Base-by-base conservation (phyloP, 2,329 filamentous ascomycete genomes). In the Calonectria henricotiae region DNA sequence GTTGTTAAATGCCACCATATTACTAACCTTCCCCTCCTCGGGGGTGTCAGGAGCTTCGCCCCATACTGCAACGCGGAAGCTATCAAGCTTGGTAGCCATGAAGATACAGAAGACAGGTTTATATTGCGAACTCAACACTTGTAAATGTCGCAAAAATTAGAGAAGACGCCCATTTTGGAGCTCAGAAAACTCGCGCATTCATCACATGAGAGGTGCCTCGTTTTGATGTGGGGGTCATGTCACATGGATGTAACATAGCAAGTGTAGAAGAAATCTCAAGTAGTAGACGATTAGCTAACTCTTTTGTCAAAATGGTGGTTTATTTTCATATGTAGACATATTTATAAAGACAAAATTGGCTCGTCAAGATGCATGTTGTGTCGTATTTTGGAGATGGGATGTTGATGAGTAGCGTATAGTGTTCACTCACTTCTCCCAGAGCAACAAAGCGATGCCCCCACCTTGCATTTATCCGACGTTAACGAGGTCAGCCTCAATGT, bases 1-100 rank as follows among this genome's bases (percentile, higher is more conserved):
- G 4, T 4, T 23, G 20, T 20, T 23, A 5, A 47, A 13, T 4
- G 20, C 11, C 5, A 20, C 9, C 6, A 11, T 47, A 13, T 2
- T 11, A 9, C 63, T 37, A 15, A 73, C 71, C 66, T 71, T 71
- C 7, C 65, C 58, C n/a, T 73, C 71, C 49, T 71, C 71, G 17
- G 65, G 55, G 27, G 62, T 54, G 13, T 71, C 69, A 9, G 71
- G 69, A 17, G 71, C 69, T 39, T 73, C 71, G 13, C 71, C 71
- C 71, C 71, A 73, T 27, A 73, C 63, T n/a, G 69, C 62, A 25
- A 73, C 60, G 43, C 71, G 69, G n/a, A 73, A 17, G 6, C 69
- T 62, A 37, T 62, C 69, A 20, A 73, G 46, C 35, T 49, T 58
- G 37, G 55, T 25, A 5, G 62, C 63, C 69, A 71, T 73, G 25